Evolutionary conservation across 345 rosid genomes (phyloP), one percentile per base, ranked within the genome.

Genomic region (Cardamine resedifolia): DNA sequence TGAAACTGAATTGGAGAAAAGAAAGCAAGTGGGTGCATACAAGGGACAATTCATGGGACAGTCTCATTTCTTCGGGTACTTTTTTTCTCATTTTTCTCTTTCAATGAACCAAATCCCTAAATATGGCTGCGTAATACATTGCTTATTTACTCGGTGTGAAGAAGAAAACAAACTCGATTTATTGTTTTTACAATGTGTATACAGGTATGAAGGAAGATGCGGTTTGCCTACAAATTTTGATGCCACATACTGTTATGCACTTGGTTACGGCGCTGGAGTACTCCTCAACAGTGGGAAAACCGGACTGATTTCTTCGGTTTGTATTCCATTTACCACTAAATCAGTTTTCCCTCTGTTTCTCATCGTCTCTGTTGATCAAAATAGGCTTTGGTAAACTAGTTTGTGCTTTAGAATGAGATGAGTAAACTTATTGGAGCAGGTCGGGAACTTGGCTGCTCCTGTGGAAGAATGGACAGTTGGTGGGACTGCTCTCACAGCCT

Each of bases 191-290:
- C 1, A 1, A 21, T 4, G 6, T 74, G 68, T 0, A 59, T 26
- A 19, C 94, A 92, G 99, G 58, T 92, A 96, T 48, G 99, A 92
- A 88, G 98, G 99, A 66, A 87, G 99, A 80, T 92, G 99, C 52
- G 99, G 99, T 51, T 82, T 96, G 84, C 98, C 99, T 63, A 92
- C 97, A 30, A 92, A 96, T 77, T 96, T 92, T 58, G 99, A 96
- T 83, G 75, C 99, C 68, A 78, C 81, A 43, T 96, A 96, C 85
- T 96, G 98, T 82, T 92, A 92, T 70, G 99, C 99, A 45, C 81
- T 96, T 81, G 98, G 99, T 73, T 92, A 84, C 57, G 98, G 80
- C 43, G 99, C 98, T 2, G 98, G 94, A 77, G 94, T 84, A 55
- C 96, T 92, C 75, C 96, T 95, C 58, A 96, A 87, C 59, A 81